Conservation (phyloP, 2,329 filamentous ascomycete genomes). For the Colletotrichum eleusines region DNA sequence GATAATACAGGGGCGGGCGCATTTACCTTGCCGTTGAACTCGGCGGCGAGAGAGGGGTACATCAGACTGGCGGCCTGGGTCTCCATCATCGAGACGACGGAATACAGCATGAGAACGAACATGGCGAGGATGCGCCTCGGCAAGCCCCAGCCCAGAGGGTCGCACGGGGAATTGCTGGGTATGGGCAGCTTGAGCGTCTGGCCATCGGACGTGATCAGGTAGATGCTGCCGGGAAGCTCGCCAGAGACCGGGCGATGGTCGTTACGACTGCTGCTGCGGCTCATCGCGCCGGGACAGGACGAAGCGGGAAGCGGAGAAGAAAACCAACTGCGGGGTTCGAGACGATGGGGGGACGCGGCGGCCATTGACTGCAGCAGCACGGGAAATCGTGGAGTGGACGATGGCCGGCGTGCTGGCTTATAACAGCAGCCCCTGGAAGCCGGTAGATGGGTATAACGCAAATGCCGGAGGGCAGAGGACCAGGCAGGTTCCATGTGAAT, state of each 20-base stretch:
- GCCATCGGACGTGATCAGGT: slow-evolving; percentile 50
- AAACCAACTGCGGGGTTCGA: too few species aligned
- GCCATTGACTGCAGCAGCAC: too few species aligned
- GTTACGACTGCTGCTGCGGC: background rate
- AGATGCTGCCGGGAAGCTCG: slow-evolving; percentile 47
- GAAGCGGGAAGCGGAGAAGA: too few species aligned
- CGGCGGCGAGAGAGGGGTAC: slow-evolving; percentile 40
- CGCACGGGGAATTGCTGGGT: slow-evolving; percentile 47
- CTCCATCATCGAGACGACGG: slow-evolving; percentile 43
- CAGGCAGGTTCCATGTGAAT: background rate
- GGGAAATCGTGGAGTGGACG: too few species aligned
- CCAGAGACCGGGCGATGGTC: slow-evolving; percentile 25
- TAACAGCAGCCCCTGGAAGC: background rate
- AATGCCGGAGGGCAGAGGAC: background rate
- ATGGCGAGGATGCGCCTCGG: slow-evolving; percentile 43
- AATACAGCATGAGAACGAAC: slow-evolving; percentile 42
- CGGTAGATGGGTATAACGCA: too few species aligned
- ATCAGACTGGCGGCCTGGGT: slow-evolving; percentile 45
- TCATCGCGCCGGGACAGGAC: background rate
- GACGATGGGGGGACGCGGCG: too few species aligned
- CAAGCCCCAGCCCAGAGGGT: slow-evolving; percentile 48
- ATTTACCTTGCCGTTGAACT: slow-evolving; percentile 44
- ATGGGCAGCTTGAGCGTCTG: slow-evolving; percentile 49
- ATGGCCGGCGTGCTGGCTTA: background rate
- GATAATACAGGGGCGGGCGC: background rate